Evolutionary conservation across 331 rosid species (phyloP), one percentile per base, ranked within the genome.

Genomic region (Saraca asoca): DNA sequence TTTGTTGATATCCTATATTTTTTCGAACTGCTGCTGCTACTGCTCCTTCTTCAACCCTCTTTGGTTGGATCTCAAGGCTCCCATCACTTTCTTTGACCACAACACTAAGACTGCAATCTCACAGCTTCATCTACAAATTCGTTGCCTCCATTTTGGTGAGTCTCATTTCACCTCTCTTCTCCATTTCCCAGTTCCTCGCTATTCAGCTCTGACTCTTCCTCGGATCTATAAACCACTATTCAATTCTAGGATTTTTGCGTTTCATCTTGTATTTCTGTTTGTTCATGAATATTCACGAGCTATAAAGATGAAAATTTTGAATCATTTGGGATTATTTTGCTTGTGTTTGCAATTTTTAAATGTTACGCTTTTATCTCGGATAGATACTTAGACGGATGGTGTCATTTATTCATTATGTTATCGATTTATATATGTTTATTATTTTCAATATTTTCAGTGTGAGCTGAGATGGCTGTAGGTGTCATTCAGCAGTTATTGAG

Each of bases 381-480:
- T n/a, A n/a, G 11, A 39, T 39, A 6, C 10, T 39, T 39, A 5
- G 43, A 4, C 7, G 43, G 10, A 39, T 7, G 5, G 11, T 39
- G 7, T 39, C 11, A 39, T 8, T 39, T 39, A 7, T 39, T 39
- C 7, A 39, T 9, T 1, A 1, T 51, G 5, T 50, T 51, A 51
- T 51, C 53, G 29, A 10, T 44, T 20, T 55, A 7, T 29, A 6
- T 55, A 43, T 15, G 2, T 64, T 60, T 72, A 9, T 72, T 70
- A 67, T n/a, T n/a, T n/a, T n/a, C n/a, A 60, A 39, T 20, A 67
- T 72, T 58, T 62, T 34, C 74, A 84, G 91, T 69, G 45, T 73
- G 50, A 68, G 76, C 71, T 74, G 77, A 69, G 66, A 91, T 91
- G 97, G 96, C 96, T 79, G 89, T 95, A 81, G 85, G 88, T 83